Evolutionary conservation across 2,329 filamentous ascomycete species (phyloP), one percentile per base, ranked within the genome.

Genomic region (Sordariomycetes sp.): DNA sequence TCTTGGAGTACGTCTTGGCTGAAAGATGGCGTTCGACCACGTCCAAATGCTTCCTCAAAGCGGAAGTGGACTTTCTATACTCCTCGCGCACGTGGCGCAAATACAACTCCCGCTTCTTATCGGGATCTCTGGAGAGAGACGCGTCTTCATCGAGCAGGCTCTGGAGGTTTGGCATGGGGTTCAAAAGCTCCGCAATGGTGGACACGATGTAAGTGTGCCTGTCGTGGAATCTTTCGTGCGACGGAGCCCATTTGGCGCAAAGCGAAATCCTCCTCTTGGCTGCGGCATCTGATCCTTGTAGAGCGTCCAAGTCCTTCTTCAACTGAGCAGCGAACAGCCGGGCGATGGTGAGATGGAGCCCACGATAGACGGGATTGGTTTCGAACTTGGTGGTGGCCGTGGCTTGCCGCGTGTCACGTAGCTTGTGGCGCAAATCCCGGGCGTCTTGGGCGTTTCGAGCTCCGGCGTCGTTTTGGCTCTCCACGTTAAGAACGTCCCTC

Each of bases 241-340:
- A 76, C 1, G 82, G 82, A 1, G 81, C 79, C 82, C 82, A 85
- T 61, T 86, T 86, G 2, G 74, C 80, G 58, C 79, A 81, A 0
- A 85, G 74, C 0, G 79, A 82, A 58, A 85, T 75, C 16, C 66
- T 67, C 28, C 70, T 71, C 62, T 73, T 71, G 7, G 73, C 72
- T 51, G 71, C 69, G 18, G 69, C 64, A 34, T 76, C 70, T 11
- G 66, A 65, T 18, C 70, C 71, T 3, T 70, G 64, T 1, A 83
- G 70, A 0, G 74, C 65, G 0, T 61, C 62, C 2, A 77, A 61
- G 63, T 85, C 82, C 1, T 65, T 61, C 51, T 72, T 69, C 2
- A 85, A 72, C 69, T 84, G 79, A 18, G 76, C 72, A 0, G 78
- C 79, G 63, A 85, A 85, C 3, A 85, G 71, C 1, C 81, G 74